Percentiles rank a stretch among this genome's conserved stretches.
Evolutionary conservation across 768 basidiomycete genomes (phyloP).

Genomic region (Collybia nuda): DNA sequence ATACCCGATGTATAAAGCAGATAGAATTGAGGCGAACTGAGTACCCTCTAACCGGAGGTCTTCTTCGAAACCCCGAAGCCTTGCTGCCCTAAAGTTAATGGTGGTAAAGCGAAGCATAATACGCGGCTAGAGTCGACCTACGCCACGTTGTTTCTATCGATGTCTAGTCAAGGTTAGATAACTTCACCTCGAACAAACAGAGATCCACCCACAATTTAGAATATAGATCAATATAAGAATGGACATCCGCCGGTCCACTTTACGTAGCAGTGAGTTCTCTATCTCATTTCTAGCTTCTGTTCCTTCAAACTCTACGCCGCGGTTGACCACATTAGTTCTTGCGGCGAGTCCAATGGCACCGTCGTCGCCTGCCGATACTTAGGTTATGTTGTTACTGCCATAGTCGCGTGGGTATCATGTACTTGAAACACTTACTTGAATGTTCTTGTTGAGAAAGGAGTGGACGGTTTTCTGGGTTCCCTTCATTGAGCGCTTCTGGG

Average conservation of each 20-base stretch:
- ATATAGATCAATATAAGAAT: conserved; percentile 54
- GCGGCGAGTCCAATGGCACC: no score
- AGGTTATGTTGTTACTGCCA: no score
- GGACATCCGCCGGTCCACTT: conserved; percentile 57
- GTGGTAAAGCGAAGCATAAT: not conserved
- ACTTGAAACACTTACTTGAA: no score
- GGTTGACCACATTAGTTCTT: no score
- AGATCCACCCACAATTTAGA: conserved; percentile 41
- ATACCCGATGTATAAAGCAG: conserved; percentile 72
- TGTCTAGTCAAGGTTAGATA: conserved; percentile 30
- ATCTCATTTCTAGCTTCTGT: conserved; percentile 42
- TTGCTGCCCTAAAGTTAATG: conserved; percentile 60
- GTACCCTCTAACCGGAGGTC: conserved; percentile 63
- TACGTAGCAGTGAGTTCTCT: conserved; percentile 53
- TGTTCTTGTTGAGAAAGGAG: no score
- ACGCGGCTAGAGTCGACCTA: conserved; percentile 7
- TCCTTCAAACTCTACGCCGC: conserved; percentile 49
- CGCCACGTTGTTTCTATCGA: conserved; percentile 74
- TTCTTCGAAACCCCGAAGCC: conserved; percentile 68
- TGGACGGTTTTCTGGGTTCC: no score
- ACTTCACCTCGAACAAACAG: not conserved
- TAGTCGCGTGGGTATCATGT: no score
- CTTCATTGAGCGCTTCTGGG: no score
- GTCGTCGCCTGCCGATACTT: no score
- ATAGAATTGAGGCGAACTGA: conserved; percentile 67